Percentiles rank a stretch among this genome's conserved stretches.
Evolutionary conservation across 441 rosid species (phyloP).

Genomic region (Brassica hybrid): DNA sequence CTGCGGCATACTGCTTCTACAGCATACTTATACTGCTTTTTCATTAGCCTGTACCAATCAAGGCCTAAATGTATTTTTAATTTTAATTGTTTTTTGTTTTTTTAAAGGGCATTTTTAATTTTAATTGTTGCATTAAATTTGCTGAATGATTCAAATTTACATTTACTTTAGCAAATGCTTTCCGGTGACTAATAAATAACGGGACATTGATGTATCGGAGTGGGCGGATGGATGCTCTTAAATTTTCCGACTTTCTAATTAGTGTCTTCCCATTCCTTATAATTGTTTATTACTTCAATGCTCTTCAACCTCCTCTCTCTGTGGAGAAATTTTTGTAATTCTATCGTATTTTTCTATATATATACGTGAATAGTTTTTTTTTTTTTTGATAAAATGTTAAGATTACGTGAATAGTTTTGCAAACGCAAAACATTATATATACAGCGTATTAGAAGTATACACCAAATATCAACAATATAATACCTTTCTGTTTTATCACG

Average conservation of each 20-base stretch:
- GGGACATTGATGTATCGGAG: conserved; percentile 2
- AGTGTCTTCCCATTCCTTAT: conserved; percentile 7
- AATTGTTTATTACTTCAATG: not conserved
- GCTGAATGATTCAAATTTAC: not conserved
- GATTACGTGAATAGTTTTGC: not conserved
- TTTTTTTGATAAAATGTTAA: no score
- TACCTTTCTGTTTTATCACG: not conserved
- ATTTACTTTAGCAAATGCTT: not conserved
- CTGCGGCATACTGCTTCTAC: no score
- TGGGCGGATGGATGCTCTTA: not conserved
- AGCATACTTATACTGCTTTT: no score
- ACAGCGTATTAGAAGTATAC: not conserved
- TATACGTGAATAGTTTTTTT: not conserved
- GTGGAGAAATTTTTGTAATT: not conserved
- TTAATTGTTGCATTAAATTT: not conserved
- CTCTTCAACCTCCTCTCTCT: not conserved
- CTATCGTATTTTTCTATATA: not conserved
- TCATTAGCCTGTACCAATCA: no score
- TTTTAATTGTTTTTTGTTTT: not conserved
- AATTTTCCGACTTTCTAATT: conserved; percentile 5
- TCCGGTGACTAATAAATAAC: not conserved
- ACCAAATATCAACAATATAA: not conserved
- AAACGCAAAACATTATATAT: not conserved
- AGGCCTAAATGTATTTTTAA: no score
- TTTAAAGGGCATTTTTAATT: no score